These are phyloP conservation scores for Blastocystis sp. DNA, from an alignment of 352 stramenopile species.

Conservation along the genomic window DNA sequence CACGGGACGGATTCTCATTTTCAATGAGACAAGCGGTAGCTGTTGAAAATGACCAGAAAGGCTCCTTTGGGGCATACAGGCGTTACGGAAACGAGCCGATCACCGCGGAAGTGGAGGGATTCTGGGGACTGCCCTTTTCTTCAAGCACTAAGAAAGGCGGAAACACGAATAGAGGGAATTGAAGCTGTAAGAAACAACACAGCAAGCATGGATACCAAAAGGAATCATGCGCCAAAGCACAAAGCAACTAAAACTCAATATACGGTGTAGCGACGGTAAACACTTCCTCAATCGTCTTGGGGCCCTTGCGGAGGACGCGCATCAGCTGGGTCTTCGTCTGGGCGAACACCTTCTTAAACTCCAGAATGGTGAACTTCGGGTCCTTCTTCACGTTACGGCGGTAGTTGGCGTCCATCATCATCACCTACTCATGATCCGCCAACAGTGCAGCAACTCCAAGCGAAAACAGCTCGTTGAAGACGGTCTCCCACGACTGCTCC, in stretches of 20 bases:
- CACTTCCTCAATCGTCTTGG: background rate
- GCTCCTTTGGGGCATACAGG: no score
- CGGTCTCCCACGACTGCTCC: conserved; percentile 18
- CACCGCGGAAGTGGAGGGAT: no score
- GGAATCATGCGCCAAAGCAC: background rate
- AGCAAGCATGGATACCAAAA: background rate
- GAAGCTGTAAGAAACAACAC: background rate
- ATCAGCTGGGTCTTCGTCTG: conserved; percentile 28
- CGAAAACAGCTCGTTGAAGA: conserved; percentile 62
- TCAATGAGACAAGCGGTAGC: background rate
- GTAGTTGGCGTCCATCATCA: conserved; percentile 67
- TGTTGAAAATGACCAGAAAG: no score
- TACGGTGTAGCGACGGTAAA: conserved; percentile 13
- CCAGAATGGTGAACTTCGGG: conserved; percentile 55
- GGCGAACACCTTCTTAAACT: conserved; percentile 51
- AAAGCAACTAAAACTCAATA: conserved; percentile 24
- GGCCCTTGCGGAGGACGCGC: conserved; percentile 2
- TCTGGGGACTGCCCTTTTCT: no score
- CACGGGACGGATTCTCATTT: background rate
- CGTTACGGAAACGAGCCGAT: no score
- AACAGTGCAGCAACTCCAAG: background rate
- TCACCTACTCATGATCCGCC: background rate
- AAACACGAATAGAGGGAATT: conserved; percentile 1
- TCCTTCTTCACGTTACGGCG: conserved; percentile 14
- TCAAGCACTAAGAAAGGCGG: background rate